Base-by-base conservation (phyloP, 2,329 filamentous ascomycete species). In the Meredithiella fracta region DNA sequence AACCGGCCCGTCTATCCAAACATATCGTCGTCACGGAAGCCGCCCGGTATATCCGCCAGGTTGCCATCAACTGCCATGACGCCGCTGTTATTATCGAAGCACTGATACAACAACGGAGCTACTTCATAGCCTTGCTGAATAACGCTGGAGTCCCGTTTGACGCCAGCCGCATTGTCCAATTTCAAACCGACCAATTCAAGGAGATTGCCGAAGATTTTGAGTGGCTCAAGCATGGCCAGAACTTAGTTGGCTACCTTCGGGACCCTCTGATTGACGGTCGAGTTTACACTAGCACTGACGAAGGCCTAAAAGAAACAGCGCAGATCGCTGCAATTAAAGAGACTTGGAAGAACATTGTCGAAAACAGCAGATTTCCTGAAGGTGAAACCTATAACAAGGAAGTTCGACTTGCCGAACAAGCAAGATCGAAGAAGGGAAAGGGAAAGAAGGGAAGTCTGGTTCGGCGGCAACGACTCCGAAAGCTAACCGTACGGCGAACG, bases 1-100 rank as follows among this genome's bases (percentile, higher is more conserved):
- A 70, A 20, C 63, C 67, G 17, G 64, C 64, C 37, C 65, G 67
- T 14, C 64, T 70, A 0, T 70, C 68, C 1, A 70, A 71, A 54
- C 68, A 70, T 42, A 63, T 69, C 17, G 67, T 71, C 15, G 68
- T 53, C 11, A 40, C 15, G 1, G 57, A 55, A 40, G 51, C 47
- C 17, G 69, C 54, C 53, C 64, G 2, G 63, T 65, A 15, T 63
- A 66, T 56, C 60, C 60, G 34, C 52, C 61, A 8, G 61, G 65
- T 40, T 64, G 65, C 11, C 52, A 25, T 1, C 55, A 55, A 2
- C 61, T 61, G 3, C 25, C 34, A 59, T 2, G 61, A 61, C 8
- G 58, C 62, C 0, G 52, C 65, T 1, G 34, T 56, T 1, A 51
- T 58, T 22, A 60, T 66, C 1, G 53, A 58, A 2, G 47, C 53